Evolutionary conservation across 768 basidiomycete species (phyloP).

Genomic region (Xerocomellus chrysenteron): DNA sequence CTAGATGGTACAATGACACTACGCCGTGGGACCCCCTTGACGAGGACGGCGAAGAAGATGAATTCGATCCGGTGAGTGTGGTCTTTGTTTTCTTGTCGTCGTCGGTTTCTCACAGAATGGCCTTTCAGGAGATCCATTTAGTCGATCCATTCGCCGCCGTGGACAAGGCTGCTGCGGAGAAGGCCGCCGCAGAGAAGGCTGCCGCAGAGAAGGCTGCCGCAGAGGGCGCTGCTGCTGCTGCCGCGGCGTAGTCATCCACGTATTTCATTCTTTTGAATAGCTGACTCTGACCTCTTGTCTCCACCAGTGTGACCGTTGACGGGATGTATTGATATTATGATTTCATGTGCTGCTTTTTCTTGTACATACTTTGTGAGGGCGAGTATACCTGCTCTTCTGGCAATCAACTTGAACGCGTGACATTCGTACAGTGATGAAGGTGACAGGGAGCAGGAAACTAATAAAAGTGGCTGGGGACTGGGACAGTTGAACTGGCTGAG

Average conservation of each 20-base stretch:
- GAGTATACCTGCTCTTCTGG: too few species aligned
- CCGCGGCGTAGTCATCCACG: neutral
- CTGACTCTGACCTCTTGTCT: neutral
- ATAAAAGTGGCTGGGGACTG: too few species aligned
- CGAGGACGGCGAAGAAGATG: constrained; percentile 25
- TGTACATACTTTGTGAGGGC: neutral
- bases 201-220: neutral
- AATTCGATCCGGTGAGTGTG: constrained; percentile 14
- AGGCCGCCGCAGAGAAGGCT: constrained; percentile 1
- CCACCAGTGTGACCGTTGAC: too few species aligned
- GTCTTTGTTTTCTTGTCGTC: neutral
- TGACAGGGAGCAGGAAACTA: too few species aligned
- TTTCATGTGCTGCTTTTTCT: neutral
- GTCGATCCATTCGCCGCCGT: constrained; percentile 17
- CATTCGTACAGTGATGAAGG: too few species aligned
- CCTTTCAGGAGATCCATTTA: neutral
- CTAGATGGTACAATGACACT: constrained; percentile 19
- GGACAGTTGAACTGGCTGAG: too few species aligned
- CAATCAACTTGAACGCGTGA: too few species aligned
- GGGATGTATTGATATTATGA: neutral
- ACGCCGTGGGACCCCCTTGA: constrained; percentile 30
- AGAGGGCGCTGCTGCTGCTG: too few species aligned
- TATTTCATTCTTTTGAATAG: neutral
- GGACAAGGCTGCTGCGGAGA: neutral
- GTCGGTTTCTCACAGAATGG: neutral